A percentile compares a stretch with the other conserved stretches of the same genome.
Conservation (phyloP, 257 asterid genomes). For the Salvia miltiorrhiza region DNA sequence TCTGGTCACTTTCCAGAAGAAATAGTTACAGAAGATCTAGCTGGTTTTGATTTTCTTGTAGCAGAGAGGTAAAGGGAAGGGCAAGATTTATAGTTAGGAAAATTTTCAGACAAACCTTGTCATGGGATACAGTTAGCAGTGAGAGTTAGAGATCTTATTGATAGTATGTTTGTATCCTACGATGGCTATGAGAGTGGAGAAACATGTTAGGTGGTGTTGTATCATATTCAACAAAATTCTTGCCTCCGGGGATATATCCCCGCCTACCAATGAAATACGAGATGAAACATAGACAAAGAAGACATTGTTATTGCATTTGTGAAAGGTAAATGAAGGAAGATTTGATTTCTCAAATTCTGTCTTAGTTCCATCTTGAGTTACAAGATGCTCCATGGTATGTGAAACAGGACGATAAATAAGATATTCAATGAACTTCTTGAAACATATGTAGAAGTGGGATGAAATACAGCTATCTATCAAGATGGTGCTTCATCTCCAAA, state of each 20-base stretch:
- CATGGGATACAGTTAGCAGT: constrained; percentile 2
- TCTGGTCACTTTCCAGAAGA: constrained; percentile 85
- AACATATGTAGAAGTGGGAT: not conserved
- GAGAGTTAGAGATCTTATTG: not conserved
- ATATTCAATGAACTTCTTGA: not conserved
- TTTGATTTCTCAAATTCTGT: not conserved
- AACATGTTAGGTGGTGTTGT: not conserved
- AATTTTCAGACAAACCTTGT: not conserved
- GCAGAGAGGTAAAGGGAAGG: not conserved
- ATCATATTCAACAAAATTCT: not conserved
- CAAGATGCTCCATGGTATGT: not conserved
- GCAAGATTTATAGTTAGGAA: not conserved
- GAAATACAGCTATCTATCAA: not conserved
- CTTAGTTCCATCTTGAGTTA: not conserved
- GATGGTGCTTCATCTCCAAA: not conserved
- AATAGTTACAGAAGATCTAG: constrained; percentile 29
- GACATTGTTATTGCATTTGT: not conserved
- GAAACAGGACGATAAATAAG: not conserved
- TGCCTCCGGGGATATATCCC: not conserved
- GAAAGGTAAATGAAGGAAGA: not conserved
- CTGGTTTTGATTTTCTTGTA: not conserved
- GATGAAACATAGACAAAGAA: not conserved
- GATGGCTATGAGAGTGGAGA: not conserved
- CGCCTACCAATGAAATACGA: not conserved
- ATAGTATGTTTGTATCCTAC: not conserved